phyloP scores from a whole-genome alignment of 202 grass and related monocot genomes.

The Brachypodium distachyon region DNA sequence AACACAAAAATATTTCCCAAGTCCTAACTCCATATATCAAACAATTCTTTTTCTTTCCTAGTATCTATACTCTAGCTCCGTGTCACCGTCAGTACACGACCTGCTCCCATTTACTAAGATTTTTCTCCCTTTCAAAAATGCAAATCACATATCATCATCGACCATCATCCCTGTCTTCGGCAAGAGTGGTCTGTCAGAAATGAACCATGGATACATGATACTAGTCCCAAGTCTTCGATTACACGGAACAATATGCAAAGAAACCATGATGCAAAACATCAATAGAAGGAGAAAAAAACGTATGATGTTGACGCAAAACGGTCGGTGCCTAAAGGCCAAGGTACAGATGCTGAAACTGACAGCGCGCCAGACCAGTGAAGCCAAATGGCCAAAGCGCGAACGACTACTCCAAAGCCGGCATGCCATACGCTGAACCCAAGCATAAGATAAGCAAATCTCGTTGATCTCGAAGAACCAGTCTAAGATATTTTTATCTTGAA shows the following conservation, averaged over 20 bases:
- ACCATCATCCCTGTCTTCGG: not conserved
- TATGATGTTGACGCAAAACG: not conserved
- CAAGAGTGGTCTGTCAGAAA: not conserved
- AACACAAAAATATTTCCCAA: not conserved
- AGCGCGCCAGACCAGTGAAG: not conserved
- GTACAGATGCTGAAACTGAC: not conserved
- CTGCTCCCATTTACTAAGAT: not conserved
- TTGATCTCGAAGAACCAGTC: constrained; percentile 34
- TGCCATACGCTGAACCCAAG: constrained; percentile 3
- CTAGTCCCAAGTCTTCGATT: not conserved
- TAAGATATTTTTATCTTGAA: not conserved
- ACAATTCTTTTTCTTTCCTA: not conserved
- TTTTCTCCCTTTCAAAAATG: not conserved
- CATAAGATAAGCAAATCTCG: constrained; percentile 26
- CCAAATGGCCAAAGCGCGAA: not conserved
- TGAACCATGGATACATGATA: not conserved
- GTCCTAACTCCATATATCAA: not conserved
- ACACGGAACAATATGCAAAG: not conserved
- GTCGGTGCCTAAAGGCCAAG: not conserved
- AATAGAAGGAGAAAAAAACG: too few species aligned
- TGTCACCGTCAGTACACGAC: not conserved
- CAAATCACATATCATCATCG: not conserved
- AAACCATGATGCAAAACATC: not conserved
- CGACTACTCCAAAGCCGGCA: not conserved
- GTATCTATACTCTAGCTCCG: not conserved